Evolutionary conservation across 2,329 filamentous ascomycete species (phyloP), one percentile per base, ranked within the genome.

Genomic region (Aschersonia sp.): DNA sequence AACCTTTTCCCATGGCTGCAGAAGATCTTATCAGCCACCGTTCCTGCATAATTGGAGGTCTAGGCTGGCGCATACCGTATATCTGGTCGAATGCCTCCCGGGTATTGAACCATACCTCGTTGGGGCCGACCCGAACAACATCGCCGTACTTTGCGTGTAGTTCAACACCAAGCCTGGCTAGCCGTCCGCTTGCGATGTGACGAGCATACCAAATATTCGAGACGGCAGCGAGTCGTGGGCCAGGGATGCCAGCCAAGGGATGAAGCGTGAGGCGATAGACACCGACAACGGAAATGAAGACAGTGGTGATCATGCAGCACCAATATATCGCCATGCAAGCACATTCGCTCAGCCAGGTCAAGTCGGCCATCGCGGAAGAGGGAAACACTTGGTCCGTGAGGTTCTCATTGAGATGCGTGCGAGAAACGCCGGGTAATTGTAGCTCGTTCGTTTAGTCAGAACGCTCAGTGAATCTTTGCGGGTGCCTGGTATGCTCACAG

Each of bases 21-120:
- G n/a, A 14, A 14, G 10, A n/a, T n/a, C 7, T 42, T 42, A 2
- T 42, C 10, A 42, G 40, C 40, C 40, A 7, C 14, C 9, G 40
- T n/a, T 39, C 12, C 35, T 8, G 9, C 22, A 22, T 22, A 22
- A 39, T 39, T 39, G 9, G 35, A 22, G 11, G 6, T 0, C 40
- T 14, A 39, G 14, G 2, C 22, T 30, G 31, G 37, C 2, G 55
- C 66, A 14, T 51, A 72, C 71, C 60, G 56, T 76, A 76, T 6
- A 75, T 71, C 1, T 60, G 53, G 47, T 65, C 65, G 50, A 70
- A 73, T 0, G 68, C 73, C 44, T 73, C 69, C 29, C 57, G 62
- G 3, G 66, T 71, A 49, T 70, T 60, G 31, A 76, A 69, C 68
- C 73, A 76, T 5, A 78, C 63, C 54, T 77, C 73, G 35, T 74